Evolutionary conservation across 306 rosid genomes (phyloP), one percentile per base, ranked within the genome.

Genomic region (Cicer arietinum): DNA sequence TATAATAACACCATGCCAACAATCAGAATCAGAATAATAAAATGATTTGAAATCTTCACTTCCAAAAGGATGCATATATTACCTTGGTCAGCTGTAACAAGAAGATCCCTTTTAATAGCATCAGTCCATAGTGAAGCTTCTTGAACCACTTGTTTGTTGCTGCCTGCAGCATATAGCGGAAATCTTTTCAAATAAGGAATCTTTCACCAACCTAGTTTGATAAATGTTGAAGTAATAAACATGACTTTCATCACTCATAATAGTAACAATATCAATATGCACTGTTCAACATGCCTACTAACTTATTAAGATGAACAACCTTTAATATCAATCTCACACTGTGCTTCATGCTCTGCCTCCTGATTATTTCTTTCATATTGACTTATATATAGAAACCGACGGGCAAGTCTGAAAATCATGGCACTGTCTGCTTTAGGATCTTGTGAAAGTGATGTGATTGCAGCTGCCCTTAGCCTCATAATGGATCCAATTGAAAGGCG

Each of bases 391-490:
- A 91, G 84, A 80, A 88, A 89, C 43, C 88, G 85, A 22, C 73
- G 90, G 40, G 96, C 94, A 20, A 93, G 96, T 80, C 79, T 82
- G 46, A 87, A 79, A 74, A 89, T 85, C 79, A 70, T 77, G 81
- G 92, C 84, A 2, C 83, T 82, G 75, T 89, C 90, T 18, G 90
- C 81, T 57, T 80, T 71, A 72, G 90, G 82, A 87, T 89, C 89
- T 85, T 88, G 85, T 44, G 97, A 85, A 73, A 93, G 86, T 78
- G 88, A 86, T 76, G 85, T 82, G 66, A 91, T 87, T 74, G 98
- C 97, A 75, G 93, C 90, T 69, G 92, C 96, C 85, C 96, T 89
- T 78, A 93, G 96, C 76, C 93, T 90, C 85, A 90, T 61, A 67
- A 93, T 54, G 6, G 96, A 93, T 86, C 90, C 88, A 80, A 85